phyloP scores from a whole-genome alignment of 768 basidiomycete genomes.

The Hygrophoropsis aurantiaca region DNA sequence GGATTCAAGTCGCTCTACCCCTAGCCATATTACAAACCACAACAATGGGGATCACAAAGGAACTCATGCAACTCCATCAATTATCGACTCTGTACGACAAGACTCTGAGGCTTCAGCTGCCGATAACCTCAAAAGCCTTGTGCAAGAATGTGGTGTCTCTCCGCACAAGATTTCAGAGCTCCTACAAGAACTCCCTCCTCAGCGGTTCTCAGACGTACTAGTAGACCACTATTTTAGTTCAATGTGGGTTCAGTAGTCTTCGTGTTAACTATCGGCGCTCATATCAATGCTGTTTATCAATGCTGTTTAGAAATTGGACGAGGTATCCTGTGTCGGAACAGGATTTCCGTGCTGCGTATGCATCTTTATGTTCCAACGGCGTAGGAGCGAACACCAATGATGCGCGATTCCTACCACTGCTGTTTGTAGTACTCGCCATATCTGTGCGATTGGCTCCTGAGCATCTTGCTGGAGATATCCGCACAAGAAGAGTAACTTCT shows the following conservation, averaged over 20 bases:
- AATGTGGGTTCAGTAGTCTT: slow-evolving; percentile 47
- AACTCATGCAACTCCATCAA: slow-evolving; percentile 25
- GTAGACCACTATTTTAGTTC: slow-evolving; percentile 79
- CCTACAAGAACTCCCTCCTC: slow-evolving; percentile 83
- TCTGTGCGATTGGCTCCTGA: slow-evolving; percentile 85
- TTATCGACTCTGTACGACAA: slow-evolving; percentile 43
- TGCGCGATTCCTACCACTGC: slow-evolving; percentile 83
- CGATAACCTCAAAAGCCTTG: slow-evolving; percentile 80
- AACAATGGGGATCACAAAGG: slow-evolving; percentile 29
- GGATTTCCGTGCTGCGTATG: slow-evolving; percentile 74
- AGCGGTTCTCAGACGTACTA: slow-evolving; percentile 69
- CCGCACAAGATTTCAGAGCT: slow-evolving; percentile 90
- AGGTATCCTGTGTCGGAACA: slow-evolving; percentile 88
- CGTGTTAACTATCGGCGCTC: slow-evolving; percentile 2
- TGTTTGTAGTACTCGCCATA: slow-evolving; percentile 91
- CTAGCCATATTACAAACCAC: slow-evolving; percentile 12
- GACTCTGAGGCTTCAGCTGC: slow-evolving; percentile 55
- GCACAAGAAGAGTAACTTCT: slow-evolving; percentile 74
- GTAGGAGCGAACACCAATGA: slow-evolving; percentile 69
- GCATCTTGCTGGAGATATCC: slow-evolving; percentile 76
- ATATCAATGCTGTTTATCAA: slow-evolving; percentile 6
- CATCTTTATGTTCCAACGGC: slow-evolving; percentile 62
- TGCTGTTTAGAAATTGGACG: slow-evolving; percentile 91
- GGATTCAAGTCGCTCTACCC: slow-evolving; percentile 19
- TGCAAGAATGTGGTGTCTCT: slow-evolving; percentile 90